Base-by-base conservation (phyloP, 1,284 basidiomycete species). In the Trichosporon ovoides region DNA sequence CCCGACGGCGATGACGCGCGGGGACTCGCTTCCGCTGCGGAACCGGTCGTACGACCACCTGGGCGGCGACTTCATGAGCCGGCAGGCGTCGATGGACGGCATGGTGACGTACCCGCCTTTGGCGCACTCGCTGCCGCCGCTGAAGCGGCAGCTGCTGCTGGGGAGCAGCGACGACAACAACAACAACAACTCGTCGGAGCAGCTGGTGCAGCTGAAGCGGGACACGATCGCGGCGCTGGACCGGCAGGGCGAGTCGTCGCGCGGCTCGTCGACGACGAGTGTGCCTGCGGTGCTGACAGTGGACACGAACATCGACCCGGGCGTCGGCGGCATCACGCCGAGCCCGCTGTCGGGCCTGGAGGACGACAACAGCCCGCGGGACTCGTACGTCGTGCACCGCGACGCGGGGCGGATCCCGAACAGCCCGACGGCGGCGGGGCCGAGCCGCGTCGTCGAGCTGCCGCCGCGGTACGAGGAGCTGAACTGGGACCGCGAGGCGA, bases 391-490 rank as follows among this genome's bases (percentile, higher is more conserved):
- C 50, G 66, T 76, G 6, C 74, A 76, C 64, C 62, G 68, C 10
- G 74, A 76, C 64, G 74, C 68, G 1, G 74, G 74, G 2, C 58
- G 73, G 13, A 59, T 72, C 7, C 40, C 48, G 1, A 49, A 57
- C 19, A 38, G 28, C 11, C 38, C 53, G 1, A 37, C 24, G 11
- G 14, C 24, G 11, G 14, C 36, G 12, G 18, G 38, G 7, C 14
- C 28, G 24, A 19, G 35, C 6, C 60, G 53, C 24, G 69, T 69
- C 7, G 38, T 72, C 18, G 74, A 76, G 58, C 60, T 76, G 38
- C 74, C 74, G 20, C 74, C 74, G 6, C 60, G 74, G 51, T 76
- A 76, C 58, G 74, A 76, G 22, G 71, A 76, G 58, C 53, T 76
- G 38, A 59, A 70, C 48, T 76, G 73, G 74, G 68, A 58, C 57